Base-by-base conservation (phyloP, 2,329 filamentous ascomycete genomes). In the Pseudogymnoascus sp. region DNA sequence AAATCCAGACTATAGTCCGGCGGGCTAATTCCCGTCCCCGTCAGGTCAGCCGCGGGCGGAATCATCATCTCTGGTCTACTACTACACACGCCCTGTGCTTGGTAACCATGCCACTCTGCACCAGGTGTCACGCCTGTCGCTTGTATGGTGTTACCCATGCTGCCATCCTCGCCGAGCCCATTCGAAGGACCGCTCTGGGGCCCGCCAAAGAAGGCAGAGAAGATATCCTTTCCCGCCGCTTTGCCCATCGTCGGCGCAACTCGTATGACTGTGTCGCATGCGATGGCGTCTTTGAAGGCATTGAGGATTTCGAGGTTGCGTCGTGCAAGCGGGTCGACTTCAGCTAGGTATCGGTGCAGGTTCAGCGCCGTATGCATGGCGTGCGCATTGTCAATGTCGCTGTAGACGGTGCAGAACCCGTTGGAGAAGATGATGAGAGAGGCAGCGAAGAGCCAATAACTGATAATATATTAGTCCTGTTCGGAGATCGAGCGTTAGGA, bases 361-460 rank as follows among this genome's bases (percentile, higher is more conserved):
- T 71, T 67, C n/a, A 83, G 76, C 6, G 79, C 76, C 35, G 77
- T 75, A 0, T 67, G 65, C 43, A 81, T 76, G 1, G 74, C 75
- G n/a, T 67, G 68, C 0, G 68, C 70, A 33, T 79, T 80, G 6
- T 72, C 72, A 0, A 75, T 70, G 19, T 80, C 79, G 31, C 74
- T 69, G 67, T 80, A 81, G 16, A 85, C 71, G 1, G 72, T 74
- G 3, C 78, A 78, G 67, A 84, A 83, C 63, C 83, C 80, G 68
- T 85, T 85, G 66, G 81, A 82, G 49, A 84, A 71, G 3, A 84
- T 74, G 33, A 85, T 75, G 2, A 86, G 74, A 0, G 78, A 75
- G 0, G 83, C 80, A 4, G 82, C 76, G 64, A 84, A 85, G 39
- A 85, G 74, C 61, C 81, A 83, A 67, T 84, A 80, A 66, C 83